A percentile compares a stretch with the other conserved stretches of the same genome.
phyloP scores from a whole-genome alignment of 1,284 basidiomycete genomes.

The Boletus mariae region DNA sequence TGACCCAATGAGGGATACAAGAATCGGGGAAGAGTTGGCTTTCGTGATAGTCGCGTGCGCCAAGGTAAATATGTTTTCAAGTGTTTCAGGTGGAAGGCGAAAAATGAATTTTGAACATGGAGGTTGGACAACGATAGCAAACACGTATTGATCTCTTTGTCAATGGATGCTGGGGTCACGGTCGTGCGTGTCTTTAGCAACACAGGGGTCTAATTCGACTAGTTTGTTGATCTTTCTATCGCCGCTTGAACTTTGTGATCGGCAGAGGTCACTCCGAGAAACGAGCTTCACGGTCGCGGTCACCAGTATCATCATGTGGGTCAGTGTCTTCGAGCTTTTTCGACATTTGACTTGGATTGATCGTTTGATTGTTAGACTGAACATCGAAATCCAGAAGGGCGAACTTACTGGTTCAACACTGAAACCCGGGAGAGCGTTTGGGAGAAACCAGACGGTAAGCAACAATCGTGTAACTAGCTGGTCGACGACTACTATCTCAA shows the following conservation, averaged over 20 bases:
- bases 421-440: slow-evolving; percentile 75
- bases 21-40: too few species aligned
- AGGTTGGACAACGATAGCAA: too few species aligned
- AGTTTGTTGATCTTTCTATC: slow-evolving; percentile 13
- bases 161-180: too few species aligned
- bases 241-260: slow-evolving; percentile 21
- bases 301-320: slow-evolving; percentile 25
- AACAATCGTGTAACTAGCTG: slow-evolving; percentile 14
- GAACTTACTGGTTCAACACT: slow-evolving; percentile 86
- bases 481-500: slow-evolving; percentile 8
- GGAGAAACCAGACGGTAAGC: slow-evolving; percentile 80
- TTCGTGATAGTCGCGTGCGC: too few species aligned
- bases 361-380: slow-evolving; percentile 50
- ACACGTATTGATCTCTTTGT: too few species aligned
- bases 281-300: not conserved
- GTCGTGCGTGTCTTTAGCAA: not conserved
- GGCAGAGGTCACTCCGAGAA: slow-evolving; percentile 2
- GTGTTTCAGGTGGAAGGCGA: too few species aligned
- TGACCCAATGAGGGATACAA: too few species aligned
- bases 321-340: slow-evolving; percentile 18
- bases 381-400: slow-evolving; percentile 78
- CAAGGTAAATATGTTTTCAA: too few species aligned
- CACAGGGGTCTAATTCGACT: not conserved
- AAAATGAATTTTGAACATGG: too few species aligned
- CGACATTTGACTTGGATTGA: slow-evolving; percentile 2